Conservation (phyloP, 176 grass and related monocot genomes). For the Canna indica region DNA sequence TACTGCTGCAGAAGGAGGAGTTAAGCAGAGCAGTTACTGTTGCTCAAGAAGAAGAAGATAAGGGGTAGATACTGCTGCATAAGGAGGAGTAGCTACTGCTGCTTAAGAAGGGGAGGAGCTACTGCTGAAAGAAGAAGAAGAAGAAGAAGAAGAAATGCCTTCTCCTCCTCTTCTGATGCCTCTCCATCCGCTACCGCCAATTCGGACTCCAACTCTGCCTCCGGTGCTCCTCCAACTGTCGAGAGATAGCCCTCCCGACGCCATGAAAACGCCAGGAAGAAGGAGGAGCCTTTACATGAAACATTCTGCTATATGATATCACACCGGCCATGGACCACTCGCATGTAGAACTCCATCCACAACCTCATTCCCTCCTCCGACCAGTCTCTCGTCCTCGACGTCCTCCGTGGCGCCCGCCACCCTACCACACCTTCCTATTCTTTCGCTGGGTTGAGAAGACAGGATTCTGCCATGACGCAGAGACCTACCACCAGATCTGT, state of each 20-base stretch:
- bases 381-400: conserved; percentile 43
- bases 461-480: conserved; percentile 50
- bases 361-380: conserved; percentile 37
- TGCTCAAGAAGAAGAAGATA: too few species aligned
- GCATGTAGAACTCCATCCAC: conserved; percentile 84
- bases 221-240: background rate
- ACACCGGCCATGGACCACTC: conserved; percentile 71
- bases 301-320: conserved; percentile 86
- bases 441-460: conserved; percentile 82
- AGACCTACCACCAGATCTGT: conserved; percentile 46
- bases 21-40: too few species aligned
- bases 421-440: conserved; percentile 65
- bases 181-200: background rate
- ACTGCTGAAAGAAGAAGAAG: too few species aligned
- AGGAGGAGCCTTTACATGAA: conserved; percentile 48
- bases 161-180: background rate
- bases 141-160: too few species aligned
- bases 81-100: too few species aligned
- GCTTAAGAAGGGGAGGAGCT: too few species aligned
- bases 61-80: too few species aligned
- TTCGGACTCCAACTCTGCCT: background rate
- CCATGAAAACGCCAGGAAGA: background rate
- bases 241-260: background rate
- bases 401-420: conserved; percentile 42
- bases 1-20: too few species aligned